Conservation (phyloP, 2,329 filamentous ascomycete genomes). For the Epichloe gansuensis region DNA sequence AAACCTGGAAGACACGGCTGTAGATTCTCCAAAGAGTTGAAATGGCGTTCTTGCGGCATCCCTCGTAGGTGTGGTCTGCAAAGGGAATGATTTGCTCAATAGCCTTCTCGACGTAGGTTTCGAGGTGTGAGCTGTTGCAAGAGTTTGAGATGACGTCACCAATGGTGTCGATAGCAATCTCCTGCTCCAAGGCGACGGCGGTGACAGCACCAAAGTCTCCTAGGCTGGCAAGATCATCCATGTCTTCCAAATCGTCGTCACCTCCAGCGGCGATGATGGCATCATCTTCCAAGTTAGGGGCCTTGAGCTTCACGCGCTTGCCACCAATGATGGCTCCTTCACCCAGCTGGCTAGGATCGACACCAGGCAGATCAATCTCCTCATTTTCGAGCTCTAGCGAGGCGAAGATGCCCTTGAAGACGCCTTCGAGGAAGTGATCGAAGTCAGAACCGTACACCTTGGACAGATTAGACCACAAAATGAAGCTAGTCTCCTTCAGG, state of each 20-base stretch:
- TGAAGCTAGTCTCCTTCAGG: slow-evolving; percentile 91
- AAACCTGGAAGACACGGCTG: slow-evolving; percentile 77
- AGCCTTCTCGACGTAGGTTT: slow-evolving; percentile 80
- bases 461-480: slow-evolving; percentile 87
- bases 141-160: slow-evolving; percentile 86
- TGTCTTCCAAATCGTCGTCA: slow-evolving; percentile 41
- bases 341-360: slow-evolving; percentile 43
- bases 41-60: slow-evolving; percentile 82
- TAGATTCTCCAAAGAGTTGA: slow-evolving; percentile 89
- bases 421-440: slow-evolving; percentile 61
- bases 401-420: slow-evolving; percentile 68
- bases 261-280: slow-evolving; percentile 44
- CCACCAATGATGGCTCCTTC: slow-evolving; percentile 66
- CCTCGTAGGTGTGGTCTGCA: slow-evolving; percentile 81
- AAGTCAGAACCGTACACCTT: slow-evolving; percentile 87
- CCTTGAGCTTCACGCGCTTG: slow-evolving; percentile 72
- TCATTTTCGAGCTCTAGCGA: slow-evolving; percentile 82
- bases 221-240: slow-evolving; percentile 69
- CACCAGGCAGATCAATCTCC: slow-evolving; percentile 65
- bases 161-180: slow-evolving; percentile 89
- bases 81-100: slow-evolving; percentile 71
- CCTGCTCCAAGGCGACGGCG: slow-evolving; percentile 86
- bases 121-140: slow-evolving; percentile 55
- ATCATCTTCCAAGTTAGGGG: slow-evolving; percentile 39
- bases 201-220: slow-evolving; percentile 78